phyloP scores from a whole-genome alignment of 352 stramenopile genomes.

The Phytopythium litorale region DNA sequence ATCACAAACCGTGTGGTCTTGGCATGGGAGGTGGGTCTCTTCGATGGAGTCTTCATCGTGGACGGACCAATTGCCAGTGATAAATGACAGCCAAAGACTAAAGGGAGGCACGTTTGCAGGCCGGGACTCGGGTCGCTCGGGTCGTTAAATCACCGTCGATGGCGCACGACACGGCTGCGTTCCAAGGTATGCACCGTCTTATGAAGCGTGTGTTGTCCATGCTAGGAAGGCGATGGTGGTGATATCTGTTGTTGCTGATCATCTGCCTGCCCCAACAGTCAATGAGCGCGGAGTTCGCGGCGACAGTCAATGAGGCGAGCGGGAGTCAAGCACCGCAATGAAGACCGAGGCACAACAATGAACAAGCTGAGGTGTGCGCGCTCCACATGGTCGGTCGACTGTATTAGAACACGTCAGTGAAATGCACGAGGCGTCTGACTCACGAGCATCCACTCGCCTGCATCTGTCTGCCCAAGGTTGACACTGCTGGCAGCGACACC shows the following conservation, averaged over 20 bases:
- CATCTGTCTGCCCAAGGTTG: neutral
- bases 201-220: neutral
- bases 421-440: neutral
- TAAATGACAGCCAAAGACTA: no score
- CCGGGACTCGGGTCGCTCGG: conserved; percentile 27
- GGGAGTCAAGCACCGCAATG: neutral
- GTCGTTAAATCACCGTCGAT: conserved; percentile 52
- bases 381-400: neutral
- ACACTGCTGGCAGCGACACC: neutral
- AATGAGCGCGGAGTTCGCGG: conserved; percentile 1
- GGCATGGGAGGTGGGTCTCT: conserved; percentile 52
- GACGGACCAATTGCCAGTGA: neutral
- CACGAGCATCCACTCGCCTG: neutral
- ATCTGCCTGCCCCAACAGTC: neutral
- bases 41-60: neutral
- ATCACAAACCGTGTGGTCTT: conserved; percentile 63
- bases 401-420: neutral
- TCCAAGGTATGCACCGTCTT: conserved; percentile 27
- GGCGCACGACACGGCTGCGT: conserved; percentile 25
- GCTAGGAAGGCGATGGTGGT: no score
- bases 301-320: neutral
- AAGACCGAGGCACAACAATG: no score
- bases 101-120: conserved; percentile 13
- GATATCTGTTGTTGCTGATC: neutral
- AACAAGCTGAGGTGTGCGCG: neutral